Evolutionary conservation across 177 flowering plant species (phyloP).

Genomic region (Vitis hybrid): DNA sequence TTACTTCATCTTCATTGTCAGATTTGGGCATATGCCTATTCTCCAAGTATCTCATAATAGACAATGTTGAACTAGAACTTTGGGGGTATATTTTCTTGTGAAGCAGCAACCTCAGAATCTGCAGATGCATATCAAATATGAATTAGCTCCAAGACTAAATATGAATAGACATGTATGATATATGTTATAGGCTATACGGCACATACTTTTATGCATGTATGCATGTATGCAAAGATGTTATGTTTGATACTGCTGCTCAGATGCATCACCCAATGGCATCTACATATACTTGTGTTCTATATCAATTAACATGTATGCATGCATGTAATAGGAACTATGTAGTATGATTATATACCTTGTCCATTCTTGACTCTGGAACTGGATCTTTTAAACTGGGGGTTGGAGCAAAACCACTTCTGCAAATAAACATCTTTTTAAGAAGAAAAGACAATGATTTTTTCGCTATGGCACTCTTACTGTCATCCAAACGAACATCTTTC

Average conservation of each 20-base stretch:
- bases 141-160: no score
- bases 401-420: conserved; percentile 44
- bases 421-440: conserved; percentile 58
- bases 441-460: conserved; percentile 60
- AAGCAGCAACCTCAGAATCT: conserved; percentile 65
- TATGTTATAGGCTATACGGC: background rate
- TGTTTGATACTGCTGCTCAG: background rate
- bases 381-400: conserved; percentile 47
- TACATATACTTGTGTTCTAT: no score
- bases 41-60: conserved; percentile 46
- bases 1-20: conserved; percentile 28
- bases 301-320: no score
- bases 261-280: no score
- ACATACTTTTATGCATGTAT: background rate
- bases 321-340: no score
- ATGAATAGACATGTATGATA: background rate
- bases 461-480: conserved; percentile 28
- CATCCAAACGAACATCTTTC: conserved; percentile 38
- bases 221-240: background rate
- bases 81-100: conserved; percentile 64
- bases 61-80: conserved; percentile 28
- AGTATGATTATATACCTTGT: conserved; percentile 49
- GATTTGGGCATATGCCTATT: conserved; percentile 19
- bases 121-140: background rate
- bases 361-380: conserved; percentile 56